Evolutionary conservation across 441 rosid species (phyloP).

Genomic region (Mallotus japonicus): DNA sequence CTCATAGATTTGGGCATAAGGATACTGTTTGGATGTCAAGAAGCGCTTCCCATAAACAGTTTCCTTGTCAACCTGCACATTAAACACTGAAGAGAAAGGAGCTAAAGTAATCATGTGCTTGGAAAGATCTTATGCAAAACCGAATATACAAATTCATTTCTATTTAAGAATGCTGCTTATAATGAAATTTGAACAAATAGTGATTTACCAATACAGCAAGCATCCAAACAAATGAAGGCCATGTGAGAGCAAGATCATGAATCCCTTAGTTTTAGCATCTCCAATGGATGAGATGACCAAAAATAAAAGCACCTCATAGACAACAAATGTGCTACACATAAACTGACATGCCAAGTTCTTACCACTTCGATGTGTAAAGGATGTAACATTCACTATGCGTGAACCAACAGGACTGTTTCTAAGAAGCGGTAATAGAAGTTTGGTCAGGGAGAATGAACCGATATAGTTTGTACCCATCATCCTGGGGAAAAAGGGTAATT

Average conservation of each 20-base stretch:
- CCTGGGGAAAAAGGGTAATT: slow-evolving; percentile 40
- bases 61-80: slow-evolving; percentile 52
- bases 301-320: neutral
- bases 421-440: slow-evolving; percentile 77
- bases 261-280: neutral
- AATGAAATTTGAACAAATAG: neutral
- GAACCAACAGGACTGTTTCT: slow-evolving; percentile 69
- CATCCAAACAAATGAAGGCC: neutral
- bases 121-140: neutral
- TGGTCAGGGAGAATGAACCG: slow-evolving; percentile 70
- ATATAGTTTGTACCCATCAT: slow-evolving; percentile 83
- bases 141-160: neutral
- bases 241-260: neutral
- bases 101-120: slow-evolving; percentile 10
- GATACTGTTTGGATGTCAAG: slow-evolving; percentile 50
- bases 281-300: neutral
- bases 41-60: slow-evolving; percentile 56
- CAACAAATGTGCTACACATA: neutral
- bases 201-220: neutral
- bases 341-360: slow-evolving; percentile 22
- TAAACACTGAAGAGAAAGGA: slow-evolving; percentile 40
- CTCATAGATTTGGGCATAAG: slow-evolving; percentile 61
- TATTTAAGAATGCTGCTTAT: neutral
- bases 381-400: slow-evolving; percentile 85
- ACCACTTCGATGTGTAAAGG: slow-evolving; percentile 87